A percentile compares a stretch with the other conserved stretches of the same genome.
Conservation (phyloP, 2,329 filamentous ascomycete genomes). For the Aphanoascus verrucosus region DNA sequence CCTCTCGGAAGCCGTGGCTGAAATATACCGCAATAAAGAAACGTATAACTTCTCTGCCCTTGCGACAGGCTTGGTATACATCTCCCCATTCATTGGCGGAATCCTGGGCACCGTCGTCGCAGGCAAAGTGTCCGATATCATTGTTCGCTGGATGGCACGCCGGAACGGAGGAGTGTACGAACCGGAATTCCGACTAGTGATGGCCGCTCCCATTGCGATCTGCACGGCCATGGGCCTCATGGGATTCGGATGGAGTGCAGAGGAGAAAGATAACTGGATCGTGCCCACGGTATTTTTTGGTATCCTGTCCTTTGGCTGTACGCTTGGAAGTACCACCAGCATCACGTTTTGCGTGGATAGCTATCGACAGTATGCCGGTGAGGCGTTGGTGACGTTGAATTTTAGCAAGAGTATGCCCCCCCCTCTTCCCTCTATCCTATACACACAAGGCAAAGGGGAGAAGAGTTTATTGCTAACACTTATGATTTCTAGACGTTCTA, state of each 20-base stretch:
- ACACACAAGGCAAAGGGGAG: not conserved
- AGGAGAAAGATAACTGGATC: slow-evolving; percentile 68
- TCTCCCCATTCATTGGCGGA: slow-evolving; percentile 81
- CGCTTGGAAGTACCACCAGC: slow-evolving; percentile 75
- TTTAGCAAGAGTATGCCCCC: slow-evolving; percentile 63
- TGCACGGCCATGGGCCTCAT: slow-evolving; percentile 77
- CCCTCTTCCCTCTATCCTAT: not conserved
- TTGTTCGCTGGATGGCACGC: slow-evolving; percentile 70
- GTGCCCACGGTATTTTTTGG: slow-evolving; percentile 92
- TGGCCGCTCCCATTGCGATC: slow-evolving; percentile 70
- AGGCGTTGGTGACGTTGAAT: slow-evolving; percentile 87
- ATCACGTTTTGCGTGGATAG: slow-evolving; percentile 93
- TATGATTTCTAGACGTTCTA: slow-evolving; percentile 52
- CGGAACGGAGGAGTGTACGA: slow-evolving; percentile 91
- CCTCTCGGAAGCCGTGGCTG: slow-evolving; percentile 73
- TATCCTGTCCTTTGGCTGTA: slow-evolving; percentile 82
- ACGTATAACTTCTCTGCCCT: slow-evolving; percentile 73
- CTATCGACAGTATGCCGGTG: slow-evolving; percentile 85
- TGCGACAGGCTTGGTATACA: slow-evolving; percentile 74
- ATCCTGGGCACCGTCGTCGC: slow-evolving; percentile 86
- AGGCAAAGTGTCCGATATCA: slow-evolving; percentile 72
- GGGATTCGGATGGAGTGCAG: slow-evolving; percentile 89
- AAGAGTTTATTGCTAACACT: slow-evolving; percentile 15
- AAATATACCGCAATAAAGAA: slow-evolving; percentile 60
- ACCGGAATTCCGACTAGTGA: slow-evolving; percentile 81